Conservation (phyloP, 2,329 filamentous ascomycete genomes). For the Colletotrichum sidae region DNA sequence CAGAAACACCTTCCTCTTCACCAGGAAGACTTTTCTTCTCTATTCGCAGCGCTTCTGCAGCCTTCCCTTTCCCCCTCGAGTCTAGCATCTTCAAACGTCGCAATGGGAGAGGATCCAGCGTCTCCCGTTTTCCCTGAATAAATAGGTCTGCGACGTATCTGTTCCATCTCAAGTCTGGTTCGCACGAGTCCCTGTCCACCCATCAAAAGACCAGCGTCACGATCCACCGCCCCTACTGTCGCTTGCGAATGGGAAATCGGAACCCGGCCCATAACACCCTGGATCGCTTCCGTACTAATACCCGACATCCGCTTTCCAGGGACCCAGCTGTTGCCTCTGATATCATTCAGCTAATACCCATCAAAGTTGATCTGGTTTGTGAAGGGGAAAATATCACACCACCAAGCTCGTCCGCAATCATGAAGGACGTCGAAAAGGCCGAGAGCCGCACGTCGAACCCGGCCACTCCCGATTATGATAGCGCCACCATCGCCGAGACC, state of each 20-base stretch:
- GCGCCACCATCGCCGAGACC: slow-evolving; percentile 10
- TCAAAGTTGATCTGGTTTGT: not conserved
- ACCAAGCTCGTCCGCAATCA: slow-evolving; percentile 4
- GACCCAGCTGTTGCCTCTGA: not conserved
- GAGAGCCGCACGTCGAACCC: slow-evolving; percentile 25
- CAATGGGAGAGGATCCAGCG: slow-evolving; percentile 4
- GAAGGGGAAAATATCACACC: not conserved
- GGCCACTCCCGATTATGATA: slow-evolving; percentile 20
- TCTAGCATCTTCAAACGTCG: not conserved
- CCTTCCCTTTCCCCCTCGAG: not conserved
- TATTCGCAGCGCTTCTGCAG: too few relatives aligned
- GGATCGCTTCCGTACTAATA: slow-evolving; percentile 16
- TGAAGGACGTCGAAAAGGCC: slow-evolving; percentile 35
- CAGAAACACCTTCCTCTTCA: too few relatives aligned
- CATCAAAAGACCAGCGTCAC: slow-evolving; percentile 11
- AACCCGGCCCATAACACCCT: slow-evolving; percentile 22
- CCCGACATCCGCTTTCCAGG: slow-evolving; percentile 27
- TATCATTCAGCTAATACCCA: not conserved
- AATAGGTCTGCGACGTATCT: slow-evolving; percentile 16
- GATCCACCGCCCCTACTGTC: slow-evolving; percentile 19
- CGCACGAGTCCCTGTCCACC: slow-evolving; percentile 1
- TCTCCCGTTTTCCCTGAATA: slow-evolving; percentile 11
- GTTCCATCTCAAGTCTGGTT: slow-evolving; percentile 1
- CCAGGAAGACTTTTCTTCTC: not conserved
- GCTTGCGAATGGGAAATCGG: slow-evolving; percentile 23